Percentiles rank a stretch among this genome's conserved stretches.
phyloP scores from a whole-genome alignment of 2,329 filamentous ascomycete genomes.

The Aureobasidium pullulans region DNA sequence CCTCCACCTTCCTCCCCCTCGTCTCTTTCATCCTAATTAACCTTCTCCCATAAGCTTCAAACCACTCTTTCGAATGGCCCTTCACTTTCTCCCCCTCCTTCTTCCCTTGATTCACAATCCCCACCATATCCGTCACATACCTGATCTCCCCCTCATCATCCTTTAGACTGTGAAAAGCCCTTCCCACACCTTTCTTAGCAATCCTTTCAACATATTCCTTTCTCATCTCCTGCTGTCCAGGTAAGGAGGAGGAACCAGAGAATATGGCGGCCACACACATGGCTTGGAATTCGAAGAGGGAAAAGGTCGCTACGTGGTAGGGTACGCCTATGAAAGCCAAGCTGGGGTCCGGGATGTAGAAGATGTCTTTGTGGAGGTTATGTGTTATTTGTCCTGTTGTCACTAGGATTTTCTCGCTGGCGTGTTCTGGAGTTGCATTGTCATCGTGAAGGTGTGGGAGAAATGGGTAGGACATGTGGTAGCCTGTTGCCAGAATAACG shows the following conservation, averaged over 20 bases:
- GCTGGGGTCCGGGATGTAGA: conserved; percentile 60
- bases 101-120: conserved; percentile 31
- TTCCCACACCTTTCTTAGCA: conserved; percentile 32
- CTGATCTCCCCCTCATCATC: conserved; percentile 28
- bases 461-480: conserved; percentile 61
- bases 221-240: conserved; percentile 36
- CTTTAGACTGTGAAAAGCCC: conserved; percentile 39
- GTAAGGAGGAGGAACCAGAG: conserved; percentile 44
- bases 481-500: conserved; percentile 61
- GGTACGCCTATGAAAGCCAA: conserved; percentile 56
- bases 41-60: conserved; percentile 28
- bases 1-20: background rate
- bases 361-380: conserved; percentile 64
- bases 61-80: conserved; percentile 32
- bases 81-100: conserved; percentile 20
- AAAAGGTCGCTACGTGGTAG: conserved; percentile 60
- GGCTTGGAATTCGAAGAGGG: conserved; percentile 63
- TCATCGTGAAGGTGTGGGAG: conserved; percentile 46
- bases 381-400: conserved; percentile 58
- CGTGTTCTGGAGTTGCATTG: conserved; percentile 37
- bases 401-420: conserved; percentile 49
- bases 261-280: conserved; percentile 53
- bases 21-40: conserved; percentile 25
- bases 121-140: conserved; percentile 34
- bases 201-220: conserved; percentile 33